These are phyloP conservation scores for Harringtonia aguacate DNA, from an alignment of 2,329 filamentous ascomycete species.

Conservation along the genomic window DNA sequence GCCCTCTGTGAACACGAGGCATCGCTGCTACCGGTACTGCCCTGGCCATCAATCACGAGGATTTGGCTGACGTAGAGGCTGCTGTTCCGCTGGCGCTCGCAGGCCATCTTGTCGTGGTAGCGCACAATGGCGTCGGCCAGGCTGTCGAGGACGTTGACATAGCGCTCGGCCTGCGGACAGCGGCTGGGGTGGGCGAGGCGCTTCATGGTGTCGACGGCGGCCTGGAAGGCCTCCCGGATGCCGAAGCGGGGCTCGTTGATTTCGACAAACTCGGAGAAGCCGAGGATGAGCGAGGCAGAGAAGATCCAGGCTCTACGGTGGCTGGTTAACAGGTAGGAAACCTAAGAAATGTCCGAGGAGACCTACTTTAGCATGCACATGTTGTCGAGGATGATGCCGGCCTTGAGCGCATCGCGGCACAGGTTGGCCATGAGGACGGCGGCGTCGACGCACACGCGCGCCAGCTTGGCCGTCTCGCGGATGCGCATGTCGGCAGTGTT, in stretches of 20 bases:
- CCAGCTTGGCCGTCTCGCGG: conserved; percentile 5
- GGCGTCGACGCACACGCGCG: conserved; percentile 10
- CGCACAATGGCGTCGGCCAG: conserved; percentile 10
- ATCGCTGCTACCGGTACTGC: not conserved
- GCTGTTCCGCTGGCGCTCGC: not conserved
- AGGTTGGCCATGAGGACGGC: conserved; percentile 11
- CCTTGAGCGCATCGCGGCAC: conserved; percentile 8
- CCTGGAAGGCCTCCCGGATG: not conserved
- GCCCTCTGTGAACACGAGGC: too few species aligned
- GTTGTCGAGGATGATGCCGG: conserved; percentile 9
- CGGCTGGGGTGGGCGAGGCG: conserved; percentile 8
- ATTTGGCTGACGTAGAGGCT: not conserved
- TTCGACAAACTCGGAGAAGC: not conserved
- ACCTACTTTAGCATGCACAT: conserved; percentile 1
- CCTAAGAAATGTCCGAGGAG: not conserved
- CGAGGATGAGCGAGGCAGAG: not conserved
- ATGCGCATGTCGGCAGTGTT: not conserved
- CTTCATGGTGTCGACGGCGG: conserved; percentile 1
- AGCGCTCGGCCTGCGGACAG: conserved; percentile 11
- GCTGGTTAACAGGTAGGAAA: not conserved
- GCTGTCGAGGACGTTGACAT: conserved; percentile 6
- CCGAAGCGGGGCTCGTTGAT: not conserved
- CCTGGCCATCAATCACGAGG: not conserved
- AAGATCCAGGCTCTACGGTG: not conserved
- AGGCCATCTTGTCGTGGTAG: conserved; percentile 1